Evolutionary conservation across 768 basidiomycete genomes (phyloP), one percentile per base, ranked within the genome.

Genomic region (Ephemerocybe angulata): DNA sequence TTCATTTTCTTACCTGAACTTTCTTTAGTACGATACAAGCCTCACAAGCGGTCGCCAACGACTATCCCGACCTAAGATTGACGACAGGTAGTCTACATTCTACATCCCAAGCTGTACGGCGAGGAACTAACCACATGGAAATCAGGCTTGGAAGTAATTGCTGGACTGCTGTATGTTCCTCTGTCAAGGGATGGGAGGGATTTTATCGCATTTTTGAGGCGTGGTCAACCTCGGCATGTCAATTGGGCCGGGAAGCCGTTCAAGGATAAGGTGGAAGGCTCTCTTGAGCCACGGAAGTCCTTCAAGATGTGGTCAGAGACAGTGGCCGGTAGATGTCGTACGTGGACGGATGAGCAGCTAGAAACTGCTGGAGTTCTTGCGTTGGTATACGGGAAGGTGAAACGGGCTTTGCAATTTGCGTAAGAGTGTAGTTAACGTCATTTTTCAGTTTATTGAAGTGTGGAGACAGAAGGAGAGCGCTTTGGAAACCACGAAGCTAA

Each of bases 391-490:
- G 86, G 87, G 37, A 87, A 87, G 76, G 83, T 82, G 46, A 28
- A 35, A 21, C 7, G 11, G 17, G 17, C 13, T 11, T 21, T 21
- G 27, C n/a, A 31, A 46, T 19, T 43, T 22, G 8, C 24, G 3
- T n/a, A 8, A 35, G 24, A 13, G 6, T 12, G 43, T 21, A 57
- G 19, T 56, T 52, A 21, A 47, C 13, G 37, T 21, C 15, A 25
- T 53, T 48, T 15, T 21, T n/a, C n/a, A 87, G 82, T 91, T 90
- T 73, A 90, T 91, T 58, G 87, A 88, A 63, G 90, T 90, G 6
- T 92, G 90, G 90, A 70, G 90, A 58, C 85, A 91, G 66, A 90
- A 90, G 66, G 87, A 92, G 65, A 80, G 72, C 37, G 88, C 87
- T 2, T 63, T 88, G 54, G 82, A 87, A 56, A 81, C 82, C 4